Base-by-base conservation (phyloP, 257 asterid genomes). In the Gentiana macrophylla region DNA sequence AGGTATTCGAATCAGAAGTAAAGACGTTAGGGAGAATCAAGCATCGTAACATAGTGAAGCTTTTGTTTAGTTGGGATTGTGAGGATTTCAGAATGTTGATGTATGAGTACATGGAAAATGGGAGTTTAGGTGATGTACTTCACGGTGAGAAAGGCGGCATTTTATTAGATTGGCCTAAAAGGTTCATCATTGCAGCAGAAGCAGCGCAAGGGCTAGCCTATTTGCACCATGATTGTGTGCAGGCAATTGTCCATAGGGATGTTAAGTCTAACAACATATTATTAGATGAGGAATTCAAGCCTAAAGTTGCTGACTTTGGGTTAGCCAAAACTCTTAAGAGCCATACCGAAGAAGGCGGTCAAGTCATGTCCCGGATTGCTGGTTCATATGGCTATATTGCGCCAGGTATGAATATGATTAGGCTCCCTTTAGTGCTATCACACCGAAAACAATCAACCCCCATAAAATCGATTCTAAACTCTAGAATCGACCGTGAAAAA, bases 331-430 rank as follows among this genome's bases (percentile, higher is more conserved):
- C 55, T 24, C 54, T 88, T 72, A 69, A 63, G 11, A 76, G 32
- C 15, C 75, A 77, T 32, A 33, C 55, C 1, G 67, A 66, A 1
- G 75, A 48, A 47, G 72, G 74, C 6, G 87, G 73, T 35, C 83
- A 74, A 57, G 77, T 62, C 56, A 81, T 76, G 81, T 82, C 97
- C 32, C 77, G 72, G 57, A 65, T 88, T 44, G 91, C 95, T 24
- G 97, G 97, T 61, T 88, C 97, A 52, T 80, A 74, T 6, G 95
- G 97, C 36, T 88, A 88, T 52, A 88, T 88, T 35, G 97, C 97
- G 11, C 97, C 97, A 43, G 96, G 96, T 88, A 52, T 49, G 46
- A 24, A 24, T 24, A 24, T 24, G 24, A 24, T 24, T 24, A 24
- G 24, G 24, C 24, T 24, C 24, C 24, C 24, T 24, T 24, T 24